phyloP scores from a whole-genome alignment of 2,329 filamentous ascomycete genomes.

The Aspergillus caelatus region DNA sequence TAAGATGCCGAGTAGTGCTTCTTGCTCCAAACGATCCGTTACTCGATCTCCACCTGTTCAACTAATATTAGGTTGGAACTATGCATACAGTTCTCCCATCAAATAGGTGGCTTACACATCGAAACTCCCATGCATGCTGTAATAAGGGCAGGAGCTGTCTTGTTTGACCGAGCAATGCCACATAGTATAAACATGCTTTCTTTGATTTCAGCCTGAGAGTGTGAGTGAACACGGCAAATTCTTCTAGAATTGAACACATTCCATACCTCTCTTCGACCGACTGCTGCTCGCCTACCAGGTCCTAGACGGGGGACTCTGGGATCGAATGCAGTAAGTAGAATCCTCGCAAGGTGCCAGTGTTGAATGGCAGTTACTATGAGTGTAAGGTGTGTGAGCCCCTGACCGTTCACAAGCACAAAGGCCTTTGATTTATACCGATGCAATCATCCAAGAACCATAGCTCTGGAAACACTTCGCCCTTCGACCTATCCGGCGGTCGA shows the following conservation, averaged over 20 bases:
- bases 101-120: slow-evolving; percentile 9
- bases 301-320: slow-evolving; percentile 39
- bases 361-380: slow-evolving; percentile 60
- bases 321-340: slow-evolving; percentile 60
- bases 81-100: neutral
- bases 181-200: slow-evolving; percentile 13
- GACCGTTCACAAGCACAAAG: neutral
- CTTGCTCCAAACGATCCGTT: slow-evolving; percentile 11
- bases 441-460: slow-evolving; percentile 60
- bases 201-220: slow-evolving; percentile 7
- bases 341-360: slow-evolving; percentile 60
- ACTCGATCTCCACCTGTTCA: slow-evolving; percentile 12
- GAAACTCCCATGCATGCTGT: slow-evolving; percentile 17
- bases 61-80: neutral
- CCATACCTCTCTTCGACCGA: slow-evolving; percentile 5
- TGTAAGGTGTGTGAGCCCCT: neutral
- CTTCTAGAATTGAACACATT: neutral
- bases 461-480: slow-evolving; percentile 55
- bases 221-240: neutral
- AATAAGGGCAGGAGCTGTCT: slow-evolving; percentile 12
- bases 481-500: slow-evolving; percentile 35
- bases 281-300: neutral
- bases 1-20: slow-evolving; percentile 12
- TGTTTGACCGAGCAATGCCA: slow-evolving; percentile 15
- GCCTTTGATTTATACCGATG: neutral